These are phyloP conservation scores for Phytophthora kernoviae DNA, from an alignment of 352 stramenopile species.

Conservation along the genomic window DNA sequence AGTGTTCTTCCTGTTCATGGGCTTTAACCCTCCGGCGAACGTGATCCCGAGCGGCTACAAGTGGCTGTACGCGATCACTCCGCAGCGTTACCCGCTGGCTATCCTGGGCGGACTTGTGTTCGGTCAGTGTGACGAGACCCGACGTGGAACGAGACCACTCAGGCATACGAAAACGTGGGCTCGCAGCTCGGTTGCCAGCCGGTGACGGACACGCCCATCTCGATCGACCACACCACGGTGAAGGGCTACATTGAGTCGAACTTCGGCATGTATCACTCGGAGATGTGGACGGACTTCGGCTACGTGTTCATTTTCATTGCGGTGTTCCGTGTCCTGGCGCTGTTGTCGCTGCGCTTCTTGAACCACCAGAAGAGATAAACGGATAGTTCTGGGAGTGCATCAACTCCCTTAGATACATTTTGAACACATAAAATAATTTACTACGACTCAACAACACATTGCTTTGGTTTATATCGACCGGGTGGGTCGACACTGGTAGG, in stretches of 20 bases:
- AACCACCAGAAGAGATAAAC: conserved; percentile 48
- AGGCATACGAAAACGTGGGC: conserved; percentile 19
- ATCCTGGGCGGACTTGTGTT: conserved; percentile 31
- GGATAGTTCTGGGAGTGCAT: not conserved
- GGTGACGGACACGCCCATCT: conserved; percentile 18
- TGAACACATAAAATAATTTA: not conserved
- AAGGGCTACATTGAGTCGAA: conserved; percentile 43
- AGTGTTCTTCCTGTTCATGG: conserved; percentile 35
- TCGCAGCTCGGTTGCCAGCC: conserved; percentile 25
- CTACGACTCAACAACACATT: not conserved
- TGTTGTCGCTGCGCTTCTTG: conserved; percentile 39
- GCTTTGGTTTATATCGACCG: not conserved
- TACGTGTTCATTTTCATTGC: conserved; percentile 45
- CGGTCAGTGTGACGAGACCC: conserved; percentile 20
- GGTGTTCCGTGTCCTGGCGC: conserved; percentile 35
- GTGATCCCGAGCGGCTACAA: conserved; percentile 27
- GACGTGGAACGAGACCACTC: conserved; percentile 27
- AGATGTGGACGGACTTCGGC: conserved; percentile 1
- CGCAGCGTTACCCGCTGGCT: conserved; percentile 25
- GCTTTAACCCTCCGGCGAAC: conserved; percentile 30
- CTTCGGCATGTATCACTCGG: conserved; percentile 18
- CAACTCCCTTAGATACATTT: not conserved
- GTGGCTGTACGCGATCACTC: conserved; percentile 37
- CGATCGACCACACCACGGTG: conserved; percentile 31
- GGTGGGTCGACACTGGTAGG: too few relatives aligned